These are phyloP conservation scores for Auxenochlorella protothecoides DNA, from an alignment of 139 green algal genomes.

Conservation along the genomic window DNA sequence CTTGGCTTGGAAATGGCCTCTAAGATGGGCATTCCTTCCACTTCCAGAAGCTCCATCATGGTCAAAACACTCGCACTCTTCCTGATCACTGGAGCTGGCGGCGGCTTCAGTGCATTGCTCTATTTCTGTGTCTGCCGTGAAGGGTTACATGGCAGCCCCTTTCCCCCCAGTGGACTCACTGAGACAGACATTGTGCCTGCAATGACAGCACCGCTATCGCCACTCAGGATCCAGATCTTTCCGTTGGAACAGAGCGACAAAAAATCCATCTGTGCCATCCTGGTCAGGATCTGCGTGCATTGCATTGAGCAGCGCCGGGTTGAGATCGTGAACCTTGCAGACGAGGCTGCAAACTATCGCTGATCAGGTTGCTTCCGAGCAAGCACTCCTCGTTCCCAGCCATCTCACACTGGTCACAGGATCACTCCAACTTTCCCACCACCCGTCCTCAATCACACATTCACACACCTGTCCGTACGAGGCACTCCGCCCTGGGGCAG, in stretches of 20 bases:
- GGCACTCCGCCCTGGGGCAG: conserved; percentile 33
- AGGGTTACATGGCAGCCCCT: too few species aligned
- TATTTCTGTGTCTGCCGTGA: not conserved
- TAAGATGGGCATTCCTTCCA: not conserved
- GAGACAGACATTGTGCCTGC: not conserved
- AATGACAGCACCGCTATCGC: not conserved
- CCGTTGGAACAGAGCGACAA: conserved; percentile 74
- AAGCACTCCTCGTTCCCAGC: not conserved
- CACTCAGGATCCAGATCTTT: not conserved
- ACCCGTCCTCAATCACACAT: conserved; percentile 1
- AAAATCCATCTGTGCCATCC: conserved; percentile 85
- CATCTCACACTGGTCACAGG: too few species aligned
- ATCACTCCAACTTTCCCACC: not conserved
- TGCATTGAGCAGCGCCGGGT: too few species aligned
- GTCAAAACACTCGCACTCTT: not conserved
- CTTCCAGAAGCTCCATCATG: not conserved
- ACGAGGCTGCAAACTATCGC: not conserved
- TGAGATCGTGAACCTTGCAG: too few species aligned
- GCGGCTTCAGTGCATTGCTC: not conserved
- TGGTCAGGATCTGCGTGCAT: conserved; percentile 37
- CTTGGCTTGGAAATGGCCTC: too few species aligned
- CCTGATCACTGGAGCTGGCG: not conserved
- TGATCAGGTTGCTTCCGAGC: not conserved
- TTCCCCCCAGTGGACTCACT: too few species aligned
- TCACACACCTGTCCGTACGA: conserved; percentile 40